Conservation (phyloP, 2,329 filamentous ascomycete species). For the Zasmidium cellare region DNA sequence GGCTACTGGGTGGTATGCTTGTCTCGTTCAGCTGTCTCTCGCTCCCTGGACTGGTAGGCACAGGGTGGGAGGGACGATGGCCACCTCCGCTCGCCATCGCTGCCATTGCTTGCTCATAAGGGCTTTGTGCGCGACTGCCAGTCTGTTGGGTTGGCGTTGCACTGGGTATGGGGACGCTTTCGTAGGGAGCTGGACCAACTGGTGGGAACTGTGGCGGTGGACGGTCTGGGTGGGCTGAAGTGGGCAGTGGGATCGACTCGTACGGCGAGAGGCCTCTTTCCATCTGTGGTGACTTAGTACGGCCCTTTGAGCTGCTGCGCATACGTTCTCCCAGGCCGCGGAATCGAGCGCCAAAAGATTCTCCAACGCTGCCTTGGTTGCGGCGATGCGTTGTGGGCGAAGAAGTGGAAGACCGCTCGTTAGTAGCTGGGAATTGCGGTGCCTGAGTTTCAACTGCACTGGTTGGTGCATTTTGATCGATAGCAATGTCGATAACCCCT, state of each 20-base stretch:
- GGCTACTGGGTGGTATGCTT: conserved; percentile 38
- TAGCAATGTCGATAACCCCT: conserved; percentile 46
- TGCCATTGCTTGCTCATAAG: conserved; percentile 36
- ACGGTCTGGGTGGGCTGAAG: conserved; percentile 2
- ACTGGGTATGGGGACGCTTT: neutral
- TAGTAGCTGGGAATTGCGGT: conserved; percentile 27
- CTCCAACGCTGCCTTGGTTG: conserved; percentile 49
- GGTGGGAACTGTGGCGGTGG: neutral
- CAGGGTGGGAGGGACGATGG: conserved; percentile 33
- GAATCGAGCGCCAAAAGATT: conserved; percentile 54
- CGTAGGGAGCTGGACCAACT: conserved; percentile 5
- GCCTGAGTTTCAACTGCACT: conserved; percentile 14
- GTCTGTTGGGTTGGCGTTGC: neutral
- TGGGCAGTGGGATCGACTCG: conserved; percentile 13
- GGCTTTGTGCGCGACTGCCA: conserved; percentile 25
- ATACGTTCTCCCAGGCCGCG: conserved; percentile 59
- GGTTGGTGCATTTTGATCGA: conserved; percentile 40
- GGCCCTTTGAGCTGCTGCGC: conserved; percentile 57
- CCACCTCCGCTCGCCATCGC: conserved; percentile 16
- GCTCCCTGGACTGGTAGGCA: conserved; percentile 35
- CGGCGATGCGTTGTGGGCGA: conserved; percentile 37
- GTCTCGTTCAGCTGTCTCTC: conserved; percentile 39
- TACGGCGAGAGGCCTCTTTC: conserved; percentile 19
- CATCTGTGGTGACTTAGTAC: conserved; percentile 49
- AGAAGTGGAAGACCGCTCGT: conserved; percentile 32